Percentiles rank a stretch among this genome's conserved stretches.
Evolutionary conservation across 2,329 filamentous ascomycete genomes (phyloP).

Genomic region (Calonectria ilicicola): DNA sequence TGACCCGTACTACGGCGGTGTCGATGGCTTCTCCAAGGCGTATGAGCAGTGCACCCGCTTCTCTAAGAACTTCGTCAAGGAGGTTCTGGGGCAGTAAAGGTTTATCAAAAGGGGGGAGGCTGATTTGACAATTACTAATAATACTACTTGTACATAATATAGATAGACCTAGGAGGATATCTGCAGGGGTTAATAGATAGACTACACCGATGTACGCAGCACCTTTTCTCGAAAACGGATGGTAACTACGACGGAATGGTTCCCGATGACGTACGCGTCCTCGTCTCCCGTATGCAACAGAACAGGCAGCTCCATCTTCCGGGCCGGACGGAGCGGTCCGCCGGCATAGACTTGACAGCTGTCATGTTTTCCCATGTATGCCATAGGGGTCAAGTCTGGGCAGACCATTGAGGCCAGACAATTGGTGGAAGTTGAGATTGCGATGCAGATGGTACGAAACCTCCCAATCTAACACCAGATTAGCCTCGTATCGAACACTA

Average conservation of each 20-base stretch:
- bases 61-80: constrained; percentile 78
- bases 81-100: constrained; percentile 53
- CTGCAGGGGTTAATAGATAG: constrained; percentile 20
- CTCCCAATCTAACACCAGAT: constrained; percentile 16
- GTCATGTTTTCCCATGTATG: constrained; percentile 9
- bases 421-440: constrained; percentile 23
- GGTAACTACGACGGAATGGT: neutral
- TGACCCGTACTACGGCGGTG: constrained; percentile 94
- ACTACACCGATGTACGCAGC: constrained; percentile 8
- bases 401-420: neutral
- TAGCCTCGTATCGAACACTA: neutral
- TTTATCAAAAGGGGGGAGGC: constrained; percentile 15
- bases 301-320: constrained; percentile 7
- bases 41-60: constrained; percentile 87
- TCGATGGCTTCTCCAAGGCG: constrained; percentile 84
- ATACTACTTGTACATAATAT: constrained; percentile 39
- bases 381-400: neutral
- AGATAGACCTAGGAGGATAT: neutral
- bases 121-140: constrained; percentile 27
- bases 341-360: constrained; percentile 4
- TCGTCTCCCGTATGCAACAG: neutral
- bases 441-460: constrained; percentile 12
- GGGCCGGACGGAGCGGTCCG: constrained; percentile 25
- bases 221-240: constrained; percentile 2
- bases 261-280: constrained; percentile 1